Percentiles rank a stretch among this genome's conserved stretches.
phyloP scores from a whole-genome alignment of 2,329 filamentous ascomycete genomes.

The Ceratocystis albifundus region DNA sequence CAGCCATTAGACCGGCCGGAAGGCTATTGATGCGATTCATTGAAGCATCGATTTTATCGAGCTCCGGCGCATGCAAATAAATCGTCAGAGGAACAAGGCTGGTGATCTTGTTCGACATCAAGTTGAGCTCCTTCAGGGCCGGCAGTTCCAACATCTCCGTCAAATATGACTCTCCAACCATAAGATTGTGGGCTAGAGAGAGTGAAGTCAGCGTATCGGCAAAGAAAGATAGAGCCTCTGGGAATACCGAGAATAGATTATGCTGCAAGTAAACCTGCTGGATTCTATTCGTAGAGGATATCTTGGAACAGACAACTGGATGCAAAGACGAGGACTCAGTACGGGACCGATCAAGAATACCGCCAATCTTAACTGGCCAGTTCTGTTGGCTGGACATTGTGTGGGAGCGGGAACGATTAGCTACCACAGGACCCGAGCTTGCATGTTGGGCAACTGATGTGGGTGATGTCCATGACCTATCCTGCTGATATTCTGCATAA shows the following conservation, averaged over 20 bases:
- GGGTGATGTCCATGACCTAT: background rate
- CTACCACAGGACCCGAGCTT: conserved; percentile 28
- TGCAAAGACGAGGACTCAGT: conserved; percentile 51
- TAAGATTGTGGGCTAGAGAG: conserved; percentile 63
- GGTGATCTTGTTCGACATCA: conserved; percentile 62
- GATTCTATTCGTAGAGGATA: conserved; percentile 42
- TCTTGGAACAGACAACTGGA: conserved; percentile 44
- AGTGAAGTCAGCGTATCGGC: conserved; percentile 58
- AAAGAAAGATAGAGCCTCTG: conserved; percentile 59
- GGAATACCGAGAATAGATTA: conserved; percentile 62
- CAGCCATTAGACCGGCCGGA: conserved; percentile 48
- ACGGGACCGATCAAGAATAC: conserved; percentile 57
- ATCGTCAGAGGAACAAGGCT: conserved; percentile 54
- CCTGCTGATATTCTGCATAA: background rate
- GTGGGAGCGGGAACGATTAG: conserved; percentile 38
- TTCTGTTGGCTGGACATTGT: conserved; percentile 38
- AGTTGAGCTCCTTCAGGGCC: conserved; percentile 62
- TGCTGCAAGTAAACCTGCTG: conserved; percentile 58
- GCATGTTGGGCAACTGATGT: background rate
- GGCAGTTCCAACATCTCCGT: conserved; percentile 56
- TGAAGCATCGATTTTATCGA: conserved; percentile 70
- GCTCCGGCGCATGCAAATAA: conserved; percentile 58
- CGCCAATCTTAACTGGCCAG: conserved; percentile 48
- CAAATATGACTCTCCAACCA: conserved; percentile 55
- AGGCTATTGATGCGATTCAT: conserved; percentile 68